Conservation (phyloP, 2,329 filamentous ascomycete genomes). For the Fusarium lyarnte region DNA sequence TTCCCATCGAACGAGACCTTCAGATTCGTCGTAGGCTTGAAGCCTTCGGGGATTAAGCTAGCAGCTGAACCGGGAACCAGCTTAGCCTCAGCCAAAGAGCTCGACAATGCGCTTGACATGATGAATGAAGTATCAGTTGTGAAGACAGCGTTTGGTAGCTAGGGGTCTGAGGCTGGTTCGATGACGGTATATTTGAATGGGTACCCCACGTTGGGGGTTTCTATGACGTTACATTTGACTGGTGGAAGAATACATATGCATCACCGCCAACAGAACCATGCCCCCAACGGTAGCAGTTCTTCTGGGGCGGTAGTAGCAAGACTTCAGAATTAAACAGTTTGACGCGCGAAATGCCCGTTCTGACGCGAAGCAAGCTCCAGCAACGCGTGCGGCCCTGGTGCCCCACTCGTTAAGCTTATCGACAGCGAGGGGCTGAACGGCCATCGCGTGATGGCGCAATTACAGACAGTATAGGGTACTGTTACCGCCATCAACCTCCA, state of each 20-base stretch:
- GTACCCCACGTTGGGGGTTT: constrained; percentile 34
- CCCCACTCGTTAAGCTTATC: constrained; percentile 13
- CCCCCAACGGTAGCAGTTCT: constrained; percentile 9
- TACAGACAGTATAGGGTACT: not conserved
- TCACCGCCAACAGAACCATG: not conserved
- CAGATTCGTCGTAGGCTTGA: constrained; percentile 54
- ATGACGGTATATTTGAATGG: constrained; percentile 31
- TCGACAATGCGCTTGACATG: constrained; percentile 38
- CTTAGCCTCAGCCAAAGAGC: constrained; percentile 49
- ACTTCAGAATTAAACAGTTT: not conserved
- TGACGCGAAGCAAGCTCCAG: not conserved
- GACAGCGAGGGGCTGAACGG: fast-evolving
- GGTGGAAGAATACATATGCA: constrained; percentile 21
- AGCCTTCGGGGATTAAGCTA: constrained; percentile 52
- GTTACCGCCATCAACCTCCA: not conserved
- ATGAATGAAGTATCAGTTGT: not conserved
- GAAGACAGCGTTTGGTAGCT: not conserved
- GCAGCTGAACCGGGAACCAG: constrained; percentile 54
- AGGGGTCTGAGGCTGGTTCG: constrained; percentile 4
- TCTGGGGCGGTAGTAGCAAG: no score
- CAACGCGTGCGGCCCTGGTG: not conserved
- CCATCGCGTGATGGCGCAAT: not conserved
- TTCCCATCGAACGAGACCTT: constrained; percentile 50
- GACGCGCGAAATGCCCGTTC: not conserved
- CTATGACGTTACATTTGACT: constrained; percentile 21